These are phyloP conservation scores for Naganishia kalamii DNA, from an alignment of 768 basidiomycete species.

Conservation along the genomic window DNA sequence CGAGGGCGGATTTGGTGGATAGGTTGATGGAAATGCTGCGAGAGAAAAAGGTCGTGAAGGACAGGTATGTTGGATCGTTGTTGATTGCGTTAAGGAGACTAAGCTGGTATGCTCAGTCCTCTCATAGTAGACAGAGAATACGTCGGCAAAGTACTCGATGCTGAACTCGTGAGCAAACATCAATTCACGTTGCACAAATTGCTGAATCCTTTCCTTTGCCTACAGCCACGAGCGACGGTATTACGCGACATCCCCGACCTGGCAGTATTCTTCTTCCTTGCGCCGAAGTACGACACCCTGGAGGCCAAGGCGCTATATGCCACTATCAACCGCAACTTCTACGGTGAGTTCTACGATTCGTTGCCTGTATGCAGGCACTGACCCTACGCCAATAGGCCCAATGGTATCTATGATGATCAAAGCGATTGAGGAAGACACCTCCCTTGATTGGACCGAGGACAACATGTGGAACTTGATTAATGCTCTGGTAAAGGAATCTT, in stretches of 20 bases:
- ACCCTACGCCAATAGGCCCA: slow-evolving; percentile 16
- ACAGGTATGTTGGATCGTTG: slow-evolving; percentile 14
- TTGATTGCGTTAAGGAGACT: neutral
- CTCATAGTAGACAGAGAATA: slow-evolving; percentile 49
- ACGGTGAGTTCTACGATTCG: slow-evolving; percentile 21
- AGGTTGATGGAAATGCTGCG: slow-evolving; percentile 47
- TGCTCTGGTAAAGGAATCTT: slow-evolving; percentile 16
- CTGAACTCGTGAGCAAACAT: slow-evolving; percentile 43
- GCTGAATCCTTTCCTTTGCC: neutral
- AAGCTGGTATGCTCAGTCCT: slow-evolving; percentile 14
- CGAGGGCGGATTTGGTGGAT: slow-evolving; percentile 53
- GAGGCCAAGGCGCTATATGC: slow-evolving; percentile 49
- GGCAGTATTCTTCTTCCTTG: slow-evolving; percentile 71
- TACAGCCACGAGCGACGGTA: slow-evolving; percentile 21
- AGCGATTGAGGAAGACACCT: slow-evolving; percentile 38
- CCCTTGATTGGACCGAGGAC: slow-evolving; percentile 42
- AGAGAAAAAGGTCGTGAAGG: slow-evolving; percentile 34
- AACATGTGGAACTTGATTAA: slow-evolving; percentile 49
- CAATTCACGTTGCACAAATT: neutral
- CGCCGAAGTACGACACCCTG: slow-evolving; percentile 57
- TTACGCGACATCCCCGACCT: slow-evolving; percentile 63
- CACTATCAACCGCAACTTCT: neutral
- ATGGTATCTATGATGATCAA: slow-evolving; percentile 40
- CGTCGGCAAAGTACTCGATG: slow-evolving; percentile 60
- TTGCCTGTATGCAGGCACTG: neutral